A percentile compares a stretch with the other conserved stretches of the same genome.
These are phyloP conservation scores for Pseudogymnoascus sp. DNA, from an alignment of 2,329 filamentous ascomycete genomes.

Conservation along the genomic window DNA sequence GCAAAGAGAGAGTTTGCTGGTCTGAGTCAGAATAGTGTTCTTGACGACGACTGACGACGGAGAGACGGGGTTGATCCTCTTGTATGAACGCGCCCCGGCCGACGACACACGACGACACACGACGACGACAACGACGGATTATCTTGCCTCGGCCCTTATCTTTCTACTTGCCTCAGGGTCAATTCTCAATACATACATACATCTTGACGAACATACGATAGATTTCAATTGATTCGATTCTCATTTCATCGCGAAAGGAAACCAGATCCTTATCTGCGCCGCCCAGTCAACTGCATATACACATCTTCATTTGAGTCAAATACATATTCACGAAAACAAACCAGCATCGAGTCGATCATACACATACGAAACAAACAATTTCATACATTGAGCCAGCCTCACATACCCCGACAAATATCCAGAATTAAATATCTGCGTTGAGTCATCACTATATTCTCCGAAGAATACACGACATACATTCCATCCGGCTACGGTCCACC, in stretches of 20 bases:
- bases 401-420: neutral
- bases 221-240: neutral
- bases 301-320: neutral
- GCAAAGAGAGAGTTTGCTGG: neutral
- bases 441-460: neutral
- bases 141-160: no score
- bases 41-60: neutral
- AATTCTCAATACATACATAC: neutral
- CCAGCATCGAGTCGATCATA: neutral
- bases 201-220: neutral
- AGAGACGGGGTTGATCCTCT: neutral
- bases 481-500: neutral
- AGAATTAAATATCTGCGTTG: neutral
- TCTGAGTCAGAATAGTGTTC: neutral
- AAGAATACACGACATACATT: neutral
- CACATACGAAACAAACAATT: neutral
- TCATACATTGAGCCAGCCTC: neutral
- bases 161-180: neutral
- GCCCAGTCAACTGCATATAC: neutral
- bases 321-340: neutral
- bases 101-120: neutral
- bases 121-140: neutral
- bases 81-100: neutral
- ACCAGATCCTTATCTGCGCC: neutral
- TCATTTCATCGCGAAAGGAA: neutral